phyloP scores from a whole-genome alignment of 2,329 filamentous ascomycete species.

The Cryphonectria carpinicola region DNA sequence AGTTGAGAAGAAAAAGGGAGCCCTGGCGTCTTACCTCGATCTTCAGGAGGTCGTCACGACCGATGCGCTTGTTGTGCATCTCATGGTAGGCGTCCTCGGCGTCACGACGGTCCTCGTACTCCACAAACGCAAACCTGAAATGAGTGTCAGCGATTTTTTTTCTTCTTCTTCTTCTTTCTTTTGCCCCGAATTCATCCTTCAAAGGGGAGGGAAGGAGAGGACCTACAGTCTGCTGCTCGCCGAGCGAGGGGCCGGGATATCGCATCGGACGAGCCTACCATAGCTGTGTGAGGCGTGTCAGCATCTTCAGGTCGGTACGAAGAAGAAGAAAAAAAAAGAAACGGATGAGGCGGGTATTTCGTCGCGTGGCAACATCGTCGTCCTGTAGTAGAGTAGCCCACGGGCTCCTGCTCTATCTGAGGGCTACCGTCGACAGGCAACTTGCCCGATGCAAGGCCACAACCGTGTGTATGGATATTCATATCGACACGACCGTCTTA shows the following conservation, averaged over 20 bases:
- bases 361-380: conserved; percentile 35
- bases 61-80: conserved; percentile 99
- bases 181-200: background rate
- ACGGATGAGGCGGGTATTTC: conserved; percentile 34
- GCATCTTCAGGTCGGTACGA: conserved; percentile 48
- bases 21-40: conserved; percentile 75
- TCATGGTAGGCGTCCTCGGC: conserved; percentile 99
- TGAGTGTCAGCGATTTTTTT: conserved; percentile 22
- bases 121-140: conserved; percentile 89
- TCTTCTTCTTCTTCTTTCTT: background rate
- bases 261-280: conserved; percentile 95
- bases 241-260: conserved; percentile 94
- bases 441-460: conserved; percentile 41
- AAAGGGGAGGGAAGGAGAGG: background rate
- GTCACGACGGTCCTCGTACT: conserved; percentile 98
- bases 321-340: conserved; percentile 26
- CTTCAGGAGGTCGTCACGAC: conserved; percentile 92
- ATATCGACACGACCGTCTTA: conserved; percentile 28
- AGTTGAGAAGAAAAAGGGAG: background rate
- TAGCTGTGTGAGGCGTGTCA: conserved; percentile 67
- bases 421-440: conserved; percentile 39
- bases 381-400: conserved; percentile 38
- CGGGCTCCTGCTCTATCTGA: conserved; percentile 25
- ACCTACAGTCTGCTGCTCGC: conserved; percentile 94
- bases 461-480: conserved; percentile 11